Conservation (phyloP, 73 alveolate species). For the Urostyla sp. region DNA sequence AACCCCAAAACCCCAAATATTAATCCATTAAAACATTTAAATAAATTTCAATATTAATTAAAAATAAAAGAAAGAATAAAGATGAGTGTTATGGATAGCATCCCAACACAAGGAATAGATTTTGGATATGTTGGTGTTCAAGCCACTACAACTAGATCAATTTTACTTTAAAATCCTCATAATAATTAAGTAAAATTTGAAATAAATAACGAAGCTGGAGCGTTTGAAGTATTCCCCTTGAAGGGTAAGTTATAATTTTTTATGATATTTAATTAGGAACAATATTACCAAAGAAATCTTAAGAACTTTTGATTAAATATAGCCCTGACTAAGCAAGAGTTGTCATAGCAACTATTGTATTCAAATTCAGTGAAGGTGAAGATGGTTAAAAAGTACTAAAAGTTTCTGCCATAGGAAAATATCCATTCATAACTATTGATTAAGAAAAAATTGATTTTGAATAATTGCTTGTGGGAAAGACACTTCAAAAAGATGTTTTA, state of each 20-base stretch:
- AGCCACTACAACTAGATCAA: conserved; percentile 21
- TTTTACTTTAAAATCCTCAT: conserved; percentile 32
- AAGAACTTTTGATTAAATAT: conserved; percentile 81
- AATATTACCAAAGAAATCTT: conserved; percentile 78
- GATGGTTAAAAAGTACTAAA: conserved; percentile 92
- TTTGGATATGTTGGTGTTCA: conserved; percentile 47
- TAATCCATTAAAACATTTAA: conserved; percentile 39
- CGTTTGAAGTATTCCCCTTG: conserved; percentile 80
- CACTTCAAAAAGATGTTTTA: conserved; percentile 85
- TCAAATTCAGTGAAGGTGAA: conserved; percentile 84
- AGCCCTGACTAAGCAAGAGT: conserved; percentile 92
- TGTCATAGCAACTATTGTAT: conserved; percentile 88
- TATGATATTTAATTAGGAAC: conserved; percentile 61
- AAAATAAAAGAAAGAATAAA: too few species aligned
- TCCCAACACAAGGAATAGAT: conserved; percentile 47
- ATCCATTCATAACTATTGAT: conserved; percentile 94
- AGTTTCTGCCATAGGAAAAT: conserved; percentile 95
- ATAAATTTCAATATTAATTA: too few species aligned
- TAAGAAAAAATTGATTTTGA: conserved; percentile 90
- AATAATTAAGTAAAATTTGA: conserved; percentile 6
- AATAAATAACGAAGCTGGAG: conserved; percentile 35
- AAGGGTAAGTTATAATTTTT: conserved; percentile 68
- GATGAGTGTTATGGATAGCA: neutral
- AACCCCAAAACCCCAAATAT: too few species aligned
- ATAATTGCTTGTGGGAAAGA: conserved; percentile 90